Conservation (phyloP, 1,284 basidiomycete genomes). For the Hemileia vastatrix region DNA sequence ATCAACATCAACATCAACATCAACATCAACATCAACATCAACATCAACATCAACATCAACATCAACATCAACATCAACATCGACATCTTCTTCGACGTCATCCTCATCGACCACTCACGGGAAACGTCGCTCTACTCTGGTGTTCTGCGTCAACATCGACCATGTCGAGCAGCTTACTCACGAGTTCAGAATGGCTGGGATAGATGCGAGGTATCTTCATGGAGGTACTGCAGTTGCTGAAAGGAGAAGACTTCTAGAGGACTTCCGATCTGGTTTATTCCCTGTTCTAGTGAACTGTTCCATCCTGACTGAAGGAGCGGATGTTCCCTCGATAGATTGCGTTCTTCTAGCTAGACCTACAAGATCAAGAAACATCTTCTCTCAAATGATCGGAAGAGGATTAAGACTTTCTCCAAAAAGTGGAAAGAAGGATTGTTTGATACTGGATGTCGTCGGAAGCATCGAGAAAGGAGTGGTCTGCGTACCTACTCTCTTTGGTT, state of each 20-base stretch:
- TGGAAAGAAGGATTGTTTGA: constrained; percentile 70
- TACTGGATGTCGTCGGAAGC: constrained; percentile 85
- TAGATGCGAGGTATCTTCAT: constrained; percentile 76
- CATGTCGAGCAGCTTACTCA: constrained; percentile 69
- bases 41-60: too few species aligned
- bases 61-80: too few species aligned
- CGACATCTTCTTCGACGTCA: neutral
- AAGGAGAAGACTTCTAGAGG: constrained; percentile 57
- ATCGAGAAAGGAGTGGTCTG: constrained; percentile 63
- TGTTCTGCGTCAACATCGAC: constrained; percentile 77
- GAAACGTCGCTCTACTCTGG: constrained; percentile 67
- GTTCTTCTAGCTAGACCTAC: constrained; percentile 67
- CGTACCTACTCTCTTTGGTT: constrained; percentile 73
- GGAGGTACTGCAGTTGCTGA: constrained; percentile 59
- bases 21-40: too few species aligned
- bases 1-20: too few species aligned
- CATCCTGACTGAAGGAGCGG: constrained; percentile 81
- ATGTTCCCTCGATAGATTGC: constrained; percentile 78
- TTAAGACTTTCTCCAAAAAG: constrained; percentile 72
- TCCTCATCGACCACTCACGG: constrained; percentile 30
- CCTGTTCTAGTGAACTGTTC: constrained; percentile 87
- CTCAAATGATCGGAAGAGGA: constrained; percentile 93
- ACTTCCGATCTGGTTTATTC: constrained; percentile 63
- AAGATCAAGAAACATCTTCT: constrained; percentile 73
- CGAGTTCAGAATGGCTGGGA: constrained; percentile 61